Evolutionary conservation across 345 rosid genomes (phyloP).

Genomic region (Erucastrum elatum): DNA sequence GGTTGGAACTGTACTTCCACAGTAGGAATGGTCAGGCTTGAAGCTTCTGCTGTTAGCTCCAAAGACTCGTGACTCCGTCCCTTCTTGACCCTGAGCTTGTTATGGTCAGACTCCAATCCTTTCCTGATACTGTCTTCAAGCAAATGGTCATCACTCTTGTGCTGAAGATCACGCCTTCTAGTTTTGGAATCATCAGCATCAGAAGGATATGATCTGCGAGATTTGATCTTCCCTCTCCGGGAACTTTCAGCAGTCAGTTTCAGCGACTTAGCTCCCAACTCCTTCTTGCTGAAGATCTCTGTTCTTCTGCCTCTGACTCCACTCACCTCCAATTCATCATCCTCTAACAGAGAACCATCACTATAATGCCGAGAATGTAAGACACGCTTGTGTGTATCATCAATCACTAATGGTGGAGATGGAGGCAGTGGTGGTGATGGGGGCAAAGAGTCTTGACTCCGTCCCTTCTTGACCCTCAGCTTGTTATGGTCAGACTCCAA

Average conservation of each 20-base stretch:
- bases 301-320: constrained; percentile 21
- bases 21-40: constrained; percentile 2
- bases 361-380: constrained; percentile 41
- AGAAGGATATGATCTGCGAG: constrained; percentile 38
- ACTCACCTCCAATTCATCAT: constrained; percentile 20
- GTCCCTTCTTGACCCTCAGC: constrained; percentile 18
- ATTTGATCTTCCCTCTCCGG: constrained; percentile 14
- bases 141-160: not conserved
- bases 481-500: not conserved
- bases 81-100: constrained; percentile 12
- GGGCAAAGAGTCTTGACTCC: constrained; percentile 26
- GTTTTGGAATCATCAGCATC: constrained; percentile 17
- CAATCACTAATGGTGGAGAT: constrained; percentile 23
- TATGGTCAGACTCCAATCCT: constrained; percentile 1
- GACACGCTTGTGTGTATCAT: constrained; percentile 22
- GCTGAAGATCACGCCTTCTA: constrained; percentile 10
- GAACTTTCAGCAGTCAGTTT: constrained; percentile 29
- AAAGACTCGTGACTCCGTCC: constrained; percentile 29
- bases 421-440: constrained; percentile 23
- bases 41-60: constrained; percentile 16
- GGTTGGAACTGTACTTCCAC: constrained; percentile 6
- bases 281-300: constrained; percentile 29
- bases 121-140: constrained; percentile 6
- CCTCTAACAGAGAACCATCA: constrained; percentile 32
- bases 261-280: constrained; percentile 31